phyloP scores from a whole-genome alignment of 164 flowering plant genomes.

The Paratinospora sagittata region DNA sequence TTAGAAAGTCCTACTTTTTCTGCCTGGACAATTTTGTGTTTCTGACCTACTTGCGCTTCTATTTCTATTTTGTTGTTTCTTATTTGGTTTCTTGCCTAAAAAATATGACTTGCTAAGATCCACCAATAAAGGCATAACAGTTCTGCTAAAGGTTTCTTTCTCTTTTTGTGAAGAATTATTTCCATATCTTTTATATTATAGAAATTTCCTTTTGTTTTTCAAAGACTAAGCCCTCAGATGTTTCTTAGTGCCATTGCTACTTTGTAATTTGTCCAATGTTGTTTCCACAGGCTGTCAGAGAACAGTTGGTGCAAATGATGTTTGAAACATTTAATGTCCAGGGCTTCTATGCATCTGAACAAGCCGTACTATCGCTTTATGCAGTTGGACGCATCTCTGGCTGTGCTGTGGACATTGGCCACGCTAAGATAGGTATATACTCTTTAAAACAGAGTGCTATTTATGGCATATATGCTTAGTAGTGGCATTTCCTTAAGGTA shows the following conservation, averaged over 20 bases:
- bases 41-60: no score
- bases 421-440: slow-evolving; percentile 85
- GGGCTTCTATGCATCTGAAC: slow-evolving; percentile 97
- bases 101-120: no score
- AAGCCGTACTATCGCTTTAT: slow-evolving; percentile 94
- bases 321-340: slow-evolving; percentile 96
- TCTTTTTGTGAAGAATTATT: neutral
- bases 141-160: neutral
- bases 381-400: slow-evolving; percentile 99
- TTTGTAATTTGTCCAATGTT: neutral
- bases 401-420: slow-evolving; percentile 97
- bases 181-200: neutral
- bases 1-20: no score
- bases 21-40: no score
- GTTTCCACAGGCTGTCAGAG: slow-evolving; percentile 64
- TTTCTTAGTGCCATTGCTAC: neutral
- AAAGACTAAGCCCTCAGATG: neutral
- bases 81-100: no score
- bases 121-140: neutral
- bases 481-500: neutral
- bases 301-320: slow-evolving; percentile 93
- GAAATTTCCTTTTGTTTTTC: neutral
- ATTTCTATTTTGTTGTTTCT: no score
- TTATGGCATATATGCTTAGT: neutral
- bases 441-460: neutral